Evolutionary conservation across 2,329 filamentous ascomycete genomes (phyloP).

Genomic region (Fusarium longipes): DNA sequence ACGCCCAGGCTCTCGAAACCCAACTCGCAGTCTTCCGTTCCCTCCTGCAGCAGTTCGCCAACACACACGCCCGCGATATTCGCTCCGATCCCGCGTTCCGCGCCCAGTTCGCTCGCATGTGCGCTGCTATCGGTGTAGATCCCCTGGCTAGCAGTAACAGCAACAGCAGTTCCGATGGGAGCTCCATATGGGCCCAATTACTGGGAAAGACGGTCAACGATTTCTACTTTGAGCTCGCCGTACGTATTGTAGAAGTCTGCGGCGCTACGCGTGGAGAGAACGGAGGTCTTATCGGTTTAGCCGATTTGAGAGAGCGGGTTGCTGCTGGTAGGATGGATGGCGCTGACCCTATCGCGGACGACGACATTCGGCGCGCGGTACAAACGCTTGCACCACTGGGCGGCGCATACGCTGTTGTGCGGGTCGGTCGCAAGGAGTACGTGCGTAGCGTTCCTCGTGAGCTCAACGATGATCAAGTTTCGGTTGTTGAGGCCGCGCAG

Average conservation of each 20-base stretch:
- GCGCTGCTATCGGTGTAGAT: constrained; percentile 94
- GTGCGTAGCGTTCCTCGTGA: constrained; percentile 95
- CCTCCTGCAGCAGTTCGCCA: constrained; percentile 91
- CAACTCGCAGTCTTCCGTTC: constrained; percentile 97
- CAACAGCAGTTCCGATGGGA: constrained; percentile 59
- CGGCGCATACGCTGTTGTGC: constrained; percentile 85
- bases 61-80: constrained; percentile 95
- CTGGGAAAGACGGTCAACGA: constrained; percentile 93
- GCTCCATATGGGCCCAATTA: constrained; percentile 91
- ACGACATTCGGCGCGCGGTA: constrained; percentile 91
- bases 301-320: constrained; percentile 82
- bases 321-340: constrained; percentile 79
- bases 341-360: constrained; percentile 84
- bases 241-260: constrained; percentile 95
- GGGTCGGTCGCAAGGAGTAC: constrained; percentile 85
- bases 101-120: constrained; percentile 98
- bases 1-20: constrained; percentile 87
- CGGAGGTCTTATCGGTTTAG: constrained; percentile 87
- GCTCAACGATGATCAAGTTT: constrained; percentile 92
- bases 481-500: constrained; percentile 90
- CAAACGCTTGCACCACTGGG: constrained; percentile 88
- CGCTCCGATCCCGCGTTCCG: constrained; percentile 95
- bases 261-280: constrained; percentile 88
- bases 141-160: constrained; percentile 73
- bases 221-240: constrained; percentile 97